Conservation (phyloP, 495 filamentous ascomycete genomes). For the Rhizodiscina lignyota region DNA sequence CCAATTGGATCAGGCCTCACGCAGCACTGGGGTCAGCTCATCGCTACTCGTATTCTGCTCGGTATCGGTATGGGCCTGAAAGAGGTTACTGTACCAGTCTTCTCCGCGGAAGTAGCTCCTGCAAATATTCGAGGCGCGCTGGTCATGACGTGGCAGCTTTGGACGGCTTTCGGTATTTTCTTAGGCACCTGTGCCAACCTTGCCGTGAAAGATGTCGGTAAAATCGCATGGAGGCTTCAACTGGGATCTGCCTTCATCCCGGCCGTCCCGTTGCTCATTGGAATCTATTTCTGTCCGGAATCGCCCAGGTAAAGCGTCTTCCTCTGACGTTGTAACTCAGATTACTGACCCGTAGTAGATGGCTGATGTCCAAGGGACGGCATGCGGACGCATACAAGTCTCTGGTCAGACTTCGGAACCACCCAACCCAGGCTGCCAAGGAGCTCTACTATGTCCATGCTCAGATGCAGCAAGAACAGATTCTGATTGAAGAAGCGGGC, state of each 20-base stretch:
- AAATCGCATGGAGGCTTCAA: conserved; percentile 60
- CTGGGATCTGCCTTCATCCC: conserved; percentile 66
- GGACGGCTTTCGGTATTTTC: conserved; percentile 55
- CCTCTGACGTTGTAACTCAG: too few species aligned
- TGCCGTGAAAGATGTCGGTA: conserved; percentile 35
- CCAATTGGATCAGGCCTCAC: conserved; percentile 38
- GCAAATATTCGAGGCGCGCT: conserved; percentile 58
- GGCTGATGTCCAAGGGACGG: conserved; percentile 31
- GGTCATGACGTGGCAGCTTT: conserved; percentile 79
- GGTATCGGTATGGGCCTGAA: conserved; percentile 47
- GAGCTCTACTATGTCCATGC: conserved; percentile 52
- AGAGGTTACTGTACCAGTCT: conserved; percentile 38
- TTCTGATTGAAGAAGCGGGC: conserved; percentile 28
- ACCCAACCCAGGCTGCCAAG: conserved; percentile 42
- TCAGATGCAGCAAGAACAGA: conserved; percentile 38
- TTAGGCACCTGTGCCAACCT: conserved; percentile 53
- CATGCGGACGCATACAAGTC: conserved; percentile 37
- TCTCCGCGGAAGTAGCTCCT: conserved; percentile 60
- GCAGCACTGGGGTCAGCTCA: conserved; percentile 41
- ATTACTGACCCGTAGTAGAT: too few species aligned
- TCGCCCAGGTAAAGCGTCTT: conserved; percentile 57
- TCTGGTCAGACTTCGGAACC: conserved; percentile 39
- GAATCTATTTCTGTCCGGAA: conserved; percentile 60
- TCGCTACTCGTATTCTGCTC: conserved; percentile 5
- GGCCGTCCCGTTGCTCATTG: conserved; percentile 44